These are phyloP conservation scores for Hypoxylon sp. DNA, from an alignment of 2,329 filamentous ascomycete genomes.

Conservation along the genomic window DNA sequence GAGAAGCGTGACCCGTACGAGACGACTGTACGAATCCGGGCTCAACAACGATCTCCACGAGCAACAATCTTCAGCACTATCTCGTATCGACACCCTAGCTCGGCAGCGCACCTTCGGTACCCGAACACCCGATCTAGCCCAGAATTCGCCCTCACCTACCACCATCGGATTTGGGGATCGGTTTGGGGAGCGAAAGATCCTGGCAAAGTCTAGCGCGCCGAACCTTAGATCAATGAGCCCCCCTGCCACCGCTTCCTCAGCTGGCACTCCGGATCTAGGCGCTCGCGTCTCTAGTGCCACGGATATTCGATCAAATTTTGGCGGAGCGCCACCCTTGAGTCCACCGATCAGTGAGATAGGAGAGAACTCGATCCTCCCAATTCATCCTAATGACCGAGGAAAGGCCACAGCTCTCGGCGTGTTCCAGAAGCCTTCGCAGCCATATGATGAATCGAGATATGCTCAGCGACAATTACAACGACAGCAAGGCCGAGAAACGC, in stretches of 20 bases:
- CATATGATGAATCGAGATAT: slow-evolving; percentile 88
- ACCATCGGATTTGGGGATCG: slow-evolving; percentile 61
- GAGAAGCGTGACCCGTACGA: slow-evolving; percentile 75
- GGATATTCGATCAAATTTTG: slow-evolving; percentile 57
- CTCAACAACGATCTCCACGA: slow-evolving; percentile 84
- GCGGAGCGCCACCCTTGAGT: slow-evolving; percentile 68
- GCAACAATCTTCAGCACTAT: slow-evolving; percentile 80
- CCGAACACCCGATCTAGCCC: slow-evolving; percentile 64
- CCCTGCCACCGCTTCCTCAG: slow-evolving; percentile 56
- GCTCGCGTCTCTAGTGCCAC: slow-evolving; percentile 52
- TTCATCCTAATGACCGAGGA: slow-evolving; percentile 79
- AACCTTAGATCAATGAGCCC: slow-evolving; percentile 74
- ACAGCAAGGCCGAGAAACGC: slow-evolving; percentile 78
- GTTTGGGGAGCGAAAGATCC: slow-evolving; percentile 61
- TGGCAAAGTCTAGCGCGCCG: slow-evolving; percentile 73
- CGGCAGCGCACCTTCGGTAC: slow-evolving; percentile 68
- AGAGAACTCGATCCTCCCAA: slow-evolving; percentile 72
- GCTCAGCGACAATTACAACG: slow-evolving; percentile 85
- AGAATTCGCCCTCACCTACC: slow-evolving; percentile 62
- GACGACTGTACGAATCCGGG: slow-evolving; percentile 85
- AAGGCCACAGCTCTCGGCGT: slow-evolving; percentile 54
- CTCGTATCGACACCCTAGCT: slow-evolving; percentile 83
- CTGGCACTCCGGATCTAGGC: slow-evolving; percentile 54
- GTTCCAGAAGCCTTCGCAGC: slow-evolving; percentile 75
- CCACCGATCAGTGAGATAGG: slow-evolving; percentile 79